Conservation (phyloP, 2,329 filamentous ascomycete species). For the Trichophyton mentagrophytes region DNA sequence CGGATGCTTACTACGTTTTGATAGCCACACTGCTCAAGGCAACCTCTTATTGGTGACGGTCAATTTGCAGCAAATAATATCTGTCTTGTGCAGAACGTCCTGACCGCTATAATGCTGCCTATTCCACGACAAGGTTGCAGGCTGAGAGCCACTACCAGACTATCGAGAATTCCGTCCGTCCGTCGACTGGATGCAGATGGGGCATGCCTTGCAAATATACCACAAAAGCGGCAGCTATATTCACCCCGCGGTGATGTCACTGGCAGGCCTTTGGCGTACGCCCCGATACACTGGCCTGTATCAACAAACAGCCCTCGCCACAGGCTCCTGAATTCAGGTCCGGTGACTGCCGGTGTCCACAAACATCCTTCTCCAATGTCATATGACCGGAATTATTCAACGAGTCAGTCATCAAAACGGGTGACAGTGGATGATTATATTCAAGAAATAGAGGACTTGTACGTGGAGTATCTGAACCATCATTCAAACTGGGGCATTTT, state of each 20-base stretch:
- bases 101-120: too few species aligned
- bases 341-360: neutral
- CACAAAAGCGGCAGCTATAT: neutral
- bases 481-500: too few species aligned
- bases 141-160: neutral
- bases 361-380: neutral
- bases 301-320: neutral
- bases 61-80: too few species aligned
- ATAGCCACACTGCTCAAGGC: too few species aligned
- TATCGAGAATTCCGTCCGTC: neutral
- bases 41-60: too few species aligned
- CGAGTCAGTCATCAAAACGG: neutral
- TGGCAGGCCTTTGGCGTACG: neutral
- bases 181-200: neutral
- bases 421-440: conserved; percentile 12
- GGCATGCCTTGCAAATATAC: neutral
- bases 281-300: neutral
- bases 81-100: too few species aligned
- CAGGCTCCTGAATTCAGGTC: too few species aligned
- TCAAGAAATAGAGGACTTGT: conserved; percentile 14
- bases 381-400: neutral
- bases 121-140: neutral
- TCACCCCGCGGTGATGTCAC: neutral
- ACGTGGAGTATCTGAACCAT: neutral
- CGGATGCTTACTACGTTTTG: too few species aligned